These are phyloP conservation scores for Acer saccharum DNA, from an alignment of 345 rosid genomes.

Conservation along the genomic window DNA sequence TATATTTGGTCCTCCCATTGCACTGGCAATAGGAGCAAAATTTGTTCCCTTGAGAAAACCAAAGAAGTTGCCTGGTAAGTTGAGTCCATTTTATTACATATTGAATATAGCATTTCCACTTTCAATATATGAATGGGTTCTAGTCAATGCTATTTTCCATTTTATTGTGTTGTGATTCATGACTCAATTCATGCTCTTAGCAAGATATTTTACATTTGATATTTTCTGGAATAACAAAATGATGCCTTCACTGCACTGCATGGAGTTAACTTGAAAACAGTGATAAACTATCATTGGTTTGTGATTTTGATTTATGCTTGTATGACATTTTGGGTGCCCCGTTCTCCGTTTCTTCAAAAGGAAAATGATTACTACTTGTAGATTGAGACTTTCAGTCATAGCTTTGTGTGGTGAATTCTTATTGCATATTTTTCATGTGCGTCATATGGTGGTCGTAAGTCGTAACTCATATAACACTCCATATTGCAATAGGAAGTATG, in stretches of 20 bases:
- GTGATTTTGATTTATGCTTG: not conserved
- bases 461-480: not conserved
- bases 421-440: not conserved
- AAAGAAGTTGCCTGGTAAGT: conserved; percentile 81
- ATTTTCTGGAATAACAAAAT: not conserved
- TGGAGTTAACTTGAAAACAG: not conserved
- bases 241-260: not conserved
- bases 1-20: conserved; percentile 92
- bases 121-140: not conserved
- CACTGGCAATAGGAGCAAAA: conserved; percentile 97
- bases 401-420: not conserved
- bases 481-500: not conserved
- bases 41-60: conserved; percentile 96
- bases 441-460: not conserved
- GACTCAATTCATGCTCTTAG: conserved; percentile 1
- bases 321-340: not conserved
- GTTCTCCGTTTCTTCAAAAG: not conserved
- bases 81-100: not conserved
- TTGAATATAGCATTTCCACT: not conserved
- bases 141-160: not conserved
- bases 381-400: not conserved
- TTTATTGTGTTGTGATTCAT: not conserved
- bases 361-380: not conserved
- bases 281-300: not conserved
- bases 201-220: not conserved